These are phyloP conservation scores for Stephanodiscus triporus DNA, from an alignment of 108 stramenopile species.

Conservation along the genomic window DNA sequence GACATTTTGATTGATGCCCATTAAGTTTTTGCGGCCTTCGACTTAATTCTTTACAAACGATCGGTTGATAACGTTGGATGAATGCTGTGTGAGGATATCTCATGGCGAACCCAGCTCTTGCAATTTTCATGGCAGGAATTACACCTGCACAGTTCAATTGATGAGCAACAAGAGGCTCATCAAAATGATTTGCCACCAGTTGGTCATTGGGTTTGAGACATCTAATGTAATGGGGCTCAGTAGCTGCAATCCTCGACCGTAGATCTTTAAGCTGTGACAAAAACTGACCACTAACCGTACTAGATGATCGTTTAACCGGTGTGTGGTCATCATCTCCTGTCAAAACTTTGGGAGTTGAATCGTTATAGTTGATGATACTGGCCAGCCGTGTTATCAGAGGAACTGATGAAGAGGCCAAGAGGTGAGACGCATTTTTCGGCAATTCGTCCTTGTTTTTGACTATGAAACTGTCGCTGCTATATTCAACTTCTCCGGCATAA, in stretches of 20 bases:
- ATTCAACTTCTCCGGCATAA: conserved; percentile 90
- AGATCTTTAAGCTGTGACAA: conserved; percentile 85
- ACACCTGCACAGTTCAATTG: conserved; percentile 98
- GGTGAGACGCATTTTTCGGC: conserved; percentile 86
- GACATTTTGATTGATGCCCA: conserved; percentile 14
- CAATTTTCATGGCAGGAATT: conserved; percentile 97
- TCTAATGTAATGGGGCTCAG: conserved; percentile 97
- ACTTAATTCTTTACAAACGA: conserved; percentile 62
- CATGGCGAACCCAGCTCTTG: conserved; percentile 96
- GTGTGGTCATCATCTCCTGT: conserved; percentile 23
- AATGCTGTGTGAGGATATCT: conserved; percentile 91
- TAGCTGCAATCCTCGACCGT: conserved; percentile 84
- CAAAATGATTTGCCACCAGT: conserved; percentile 77
- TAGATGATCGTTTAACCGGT: conserved; percentile 60
- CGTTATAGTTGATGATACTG: conserved; percentile 50
- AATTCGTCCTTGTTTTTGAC: conserved; percentile 94
- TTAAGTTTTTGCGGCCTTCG: background rate
- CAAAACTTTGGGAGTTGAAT: conserved; percentile 11
- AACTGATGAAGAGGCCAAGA: conserved; percentile 79
- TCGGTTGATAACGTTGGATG: conserved; percentile 71
- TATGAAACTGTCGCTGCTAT: conserved; percentile 75
- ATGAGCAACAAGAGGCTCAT: conserved; percentile 79
- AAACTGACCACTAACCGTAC: conserved; percentile 87
- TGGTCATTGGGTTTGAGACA: conserved; percentile 99
- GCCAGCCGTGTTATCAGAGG: conserved; percentile 76